A percentile compares a stretch with the other conserved stretches of the same genome.
Evolutionary conservation across 768 basidiomycete genomes (phyloP).

Genomic region (Boletus fagicola): DNA sequence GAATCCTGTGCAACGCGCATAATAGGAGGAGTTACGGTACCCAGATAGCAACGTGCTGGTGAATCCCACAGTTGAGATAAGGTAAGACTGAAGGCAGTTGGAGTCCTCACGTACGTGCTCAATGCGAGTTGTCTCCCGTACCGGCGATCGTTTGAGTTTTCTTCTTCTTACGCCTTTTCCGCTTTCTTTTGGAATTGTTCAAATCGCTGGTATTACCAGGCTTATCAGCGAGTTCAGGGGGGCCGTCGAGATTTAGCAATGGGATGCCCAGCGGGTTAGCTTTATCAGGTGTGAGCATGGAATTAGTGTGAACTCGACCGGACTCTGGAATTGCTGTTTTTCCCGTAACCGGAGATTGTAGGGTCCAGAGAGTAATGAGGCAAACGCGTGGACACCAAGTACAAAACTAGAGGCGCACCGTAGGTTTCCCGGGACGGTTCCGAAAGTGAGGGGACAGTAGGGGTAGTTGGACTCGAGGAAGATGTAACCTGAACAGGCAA

Average conservation of each 20-base stretch:
- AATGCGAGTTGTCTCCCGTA: constrained; percentile 18
- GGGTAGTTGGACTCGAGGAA: background rate
- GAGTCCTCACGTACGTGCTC: constrained; percentile 17
- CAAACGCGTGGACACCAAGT: constrained; percentile 5
- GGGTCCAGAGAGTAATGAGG: constrained; percentile 14
- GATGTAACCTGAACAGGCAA: constrained; percentile 8
- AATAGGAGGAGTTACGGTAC: background rate
- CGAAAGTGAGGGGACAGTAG: background rate
- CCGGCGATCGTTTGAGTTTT: constrained; percentile 36
- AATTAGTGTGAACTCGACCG: constrained; percentile 6
- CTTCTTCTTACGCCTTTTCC: constrained; percentile 53
- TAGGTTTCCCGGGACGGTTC: constrained; percentile 7
- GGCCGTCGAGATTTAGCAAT: constrained; percentile 56
- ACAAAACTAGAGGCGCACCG: constrained; percentile 18
- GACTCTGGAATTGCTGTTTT: background rate
- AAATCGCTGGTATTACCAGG: constrained; percentile 15
- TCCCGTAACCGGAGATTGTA: constrained; percentile 19
- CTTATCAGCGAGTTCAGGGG: constrained; percentile 31
- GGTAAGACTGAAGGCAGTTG: background rate
- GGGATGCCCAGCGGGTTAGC: constrained; percentile 32
- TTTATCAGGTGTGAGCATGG: constrained; percentile 10
- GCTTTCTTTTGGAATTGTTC: constrained; percentile 49
- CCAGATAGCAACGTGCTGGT: constrained; percentile 5
- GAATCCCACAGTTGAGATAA: background rate
- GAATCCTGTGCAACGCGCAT: background rate